Conservation (phyloP, 805 yeast species). For the Yamadazyma olivae region DNA sequence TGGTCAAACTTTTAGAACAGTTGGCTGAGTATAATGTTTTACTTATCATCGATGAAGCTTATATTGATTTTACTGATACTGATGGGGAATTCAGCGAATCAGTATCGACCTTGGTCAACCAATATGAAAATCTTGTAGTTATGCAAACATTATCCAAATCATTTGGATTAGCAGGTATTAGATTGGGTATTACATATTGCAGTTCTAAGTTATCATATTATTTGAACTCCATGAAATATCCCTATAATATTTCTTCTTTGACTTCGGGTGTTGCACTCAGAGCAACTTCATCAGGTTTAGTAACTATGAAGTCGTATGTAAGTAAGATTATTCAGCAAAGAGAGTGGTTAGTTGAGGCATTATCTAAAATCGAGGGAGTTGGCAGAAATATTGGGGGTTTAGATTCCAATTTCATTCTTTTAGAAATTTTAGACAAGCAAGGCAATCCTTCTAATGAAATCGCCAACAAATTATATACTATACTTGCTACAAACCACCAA, state of each 20-base stretch:
- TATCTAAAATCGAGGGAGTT: slow-evolving; percentile 58
- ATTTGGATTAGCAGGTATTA: slow-evolving; percentile 93
- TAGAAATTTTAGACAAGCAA: slow-evolving; percentile 61
- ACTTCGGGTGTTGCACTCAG: slow-evolving; percentile 74
- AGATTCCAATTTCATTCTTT: slow-evolving; percentile 81
- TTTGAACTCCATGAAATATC: slow-evolving; percentile 90
- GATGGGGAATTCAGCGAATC: slow-evolving; percentile 36
- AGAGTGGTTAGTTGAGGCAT: slow-evolving; percentile 44
- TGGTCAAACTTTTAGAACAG: slow-evolving; percentile 41
- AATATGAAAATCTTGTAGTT: slow-evolving; percentile 79
- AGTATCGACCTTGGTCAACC: slow-evolving; percentile 71
- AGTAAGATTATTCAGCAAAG: slow-evolving; percentile 54
- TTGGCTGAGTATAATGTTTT: slow-evolving; percentile 67
- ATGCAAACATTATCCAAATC: slow-evolving; percentile 92
- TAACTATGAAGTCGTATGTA: slow-evolving; percentile 56
- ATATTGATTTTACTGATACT: slow-evolving; percentile 68
- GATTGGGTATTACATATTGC: slow-evolving; percentile 81
- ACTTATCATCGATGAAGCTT: slow-evolving; percentile 91
- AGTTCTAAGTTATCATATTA: slow-evolving; percentile 57
- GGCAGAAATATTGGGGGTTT: slow-evolving; percentile 78
- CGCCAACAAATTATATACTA: slow-evolving; percentile 65
- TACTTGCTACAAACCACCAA: slow-evolving; percentile 65
- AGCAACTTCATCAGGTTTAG: slow-evolving; percentile 61
- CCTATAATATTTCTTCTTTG: slow-evolving; percentile 85
- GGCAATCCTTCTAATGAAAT: slow-evolving; percentile 66